These are phyloP conservation scores for Beverwykella pulmonaria DNA, from an alignment of 495 filamentous ascomycete species.

Conservation along the genomic window DNA sequence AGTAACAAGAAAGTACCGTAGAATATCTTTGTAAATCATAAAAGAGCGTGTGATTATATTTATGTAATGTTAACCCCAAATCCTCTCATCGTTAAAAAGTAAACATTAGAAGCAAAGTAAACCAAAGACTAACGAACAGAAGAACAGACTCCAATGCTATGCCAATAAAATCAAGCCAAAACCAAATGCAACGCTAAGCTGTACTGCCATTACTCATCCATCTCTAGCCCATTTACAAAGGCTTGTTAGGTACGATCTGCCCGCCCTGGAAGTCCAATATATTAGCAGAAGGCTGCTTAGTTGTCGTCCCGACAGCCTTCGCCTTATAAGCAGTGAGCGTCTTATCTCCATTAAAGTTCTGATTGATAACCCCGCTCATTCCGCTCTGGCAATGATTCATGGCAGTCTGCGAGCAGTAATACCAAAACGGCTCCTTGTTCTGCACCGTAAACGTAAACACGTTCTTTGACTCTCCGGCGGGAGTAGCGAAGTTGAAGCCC, in stretches of 20 bases:
- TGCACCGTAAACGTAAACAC: constrained; percentile 32
- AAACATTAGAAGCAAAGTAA: background rate
- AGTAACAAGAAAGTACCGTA: too few species aligned
- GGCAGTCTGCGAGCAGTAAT: constrained; percentile 35
- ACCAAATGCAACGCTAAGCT: background rate
- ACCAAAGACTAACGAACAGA: constrained; percentile 20
- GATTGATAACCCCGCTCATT: constrained; percentile 38
- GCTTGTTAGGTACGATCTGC: constrained; percentile 15
- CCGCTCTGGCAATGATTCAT: constrained; percentile 38
- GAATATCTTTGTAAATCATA: background rate
- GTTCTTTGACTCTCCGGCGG: constrained; percentile 23
- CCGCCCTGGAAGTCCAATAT: constrained; percentile 9
- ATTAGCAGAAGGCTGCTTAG: constrained; percentile 3
- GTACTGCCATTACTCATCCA: background rate
- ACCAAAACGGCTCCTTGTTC: constrained; percentile 35
- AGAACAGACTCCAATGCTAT: constrained; percentile 39
- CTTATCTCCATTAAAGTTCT: constrained; percentile 34
- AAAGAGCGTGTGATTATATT: background rate
- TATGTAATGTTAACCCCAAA: background rate
- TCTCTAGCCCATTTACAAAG: constrained; percentile 16
- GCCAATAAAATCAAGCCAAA: background rate
- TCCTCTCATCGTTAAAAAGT: background rate
- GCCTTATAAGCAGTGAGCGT: constrained; percentile 36
- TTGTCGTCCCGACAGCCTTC: constrained; percentile 8
- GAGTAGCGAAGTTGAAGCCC: constrained; percentile 35